These are phyloP conservation scores for Stachybotrys chartarum DNA, from an alignment of 2,329 filamentous ascomycete species.

Conservation along the genomic window DNA sequence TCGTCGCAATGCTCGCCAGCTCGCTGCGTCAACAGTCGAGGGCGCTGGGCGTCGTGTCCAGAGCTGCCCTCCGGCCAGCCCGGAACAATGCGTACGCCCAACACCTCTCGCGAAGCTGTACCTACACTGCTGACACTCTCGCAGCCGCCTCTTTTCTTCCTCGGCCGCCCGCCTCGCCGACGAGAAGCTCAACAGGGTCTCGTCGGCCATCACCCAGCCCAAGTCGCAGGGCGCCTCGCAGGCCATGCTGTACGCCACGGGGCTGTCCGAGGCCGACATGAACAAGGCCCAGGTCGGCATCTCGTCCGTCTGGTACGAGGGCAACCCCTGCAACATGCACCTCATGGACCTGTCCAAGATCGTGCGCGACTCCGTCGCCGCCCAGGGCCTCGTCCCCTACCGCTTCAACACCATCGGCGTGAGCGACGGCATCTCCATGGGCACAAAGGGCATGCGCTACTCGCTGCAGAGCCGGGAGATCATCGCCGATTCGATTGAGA, in stretches of 20 bases:
- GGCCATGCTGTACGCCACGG: slow-evolving; percentile 97
- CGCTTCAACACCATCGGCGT: slow-evolving; percentile 99
- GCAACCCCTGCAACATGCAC: slow-evolving; percentile 99
- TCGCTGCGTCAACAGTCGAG: slow-evolving; percentile 15
- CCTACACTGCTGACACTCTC: neutral
- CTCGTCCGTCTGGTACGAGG: slow-evolving; percentile 95
- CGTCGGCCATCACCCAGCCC: slow-evolving; percentile 81
- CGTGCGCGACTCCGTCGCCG: slow-evolving; percentile 53
- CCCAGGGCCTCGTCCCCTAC: slow-evolving; percentile 80
- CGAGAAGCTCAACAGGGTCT: slow-evolving; percentile 73
- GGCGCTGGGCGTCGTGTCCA: slow-evolving; percentile 10
- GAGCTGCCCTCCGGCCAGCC: slow-evolving; percentile 11
- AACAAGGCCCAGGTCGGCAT: slow-evolving; percentile 97
- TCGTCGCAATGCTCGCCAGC: slow-evolving; percentile 17
- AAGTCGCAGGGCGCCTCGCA: slow-evolving; percentile 98
- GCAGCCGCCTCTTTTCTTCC: slow-evolving; percentile 43
- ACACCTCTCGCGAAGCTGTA: neutral
- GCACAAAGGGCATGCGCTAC: slow-evolving; percentile 93
- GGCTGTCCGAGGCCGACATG: slow-evolving; percentile 79
- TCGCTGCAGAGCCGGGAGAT: slow-evolving; percentile 91
- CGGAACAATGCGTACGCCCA: slow-evolving; percentile 18
- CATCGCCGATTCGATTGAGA: slow-evolving; percentile 97
- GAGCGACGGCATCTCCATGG: slow-evolving; percentile 97
- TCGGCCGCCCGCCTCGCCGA: slow-evolving; percentile 41
- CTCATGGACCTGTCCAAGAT: slow-evolving; percentile 79